Conservation (phyloP, 169 alveolate genomes). For the Plasmodium adleri region DNA sequence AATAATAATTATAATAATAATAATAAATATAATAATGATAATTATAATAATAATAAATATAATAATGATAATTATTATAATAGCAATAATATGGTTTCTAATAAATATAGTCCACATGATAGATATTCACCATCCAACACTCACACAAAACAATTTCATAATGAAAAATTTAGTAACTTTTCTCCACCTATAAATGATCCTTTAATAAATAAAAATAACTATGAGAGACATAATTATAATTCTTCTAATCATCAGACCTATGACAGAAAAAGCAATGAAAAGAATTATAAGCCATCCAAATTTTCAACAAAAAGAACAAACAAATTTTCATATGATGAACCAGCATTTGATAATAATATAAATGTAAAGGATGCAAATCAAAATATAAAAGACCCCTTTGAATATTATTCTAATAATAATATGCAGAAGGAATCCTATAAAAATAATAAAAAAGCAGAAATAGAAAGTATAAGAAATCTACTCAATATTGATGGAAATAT, state of each 20-base stretch:
- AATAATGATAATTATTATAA: neutral
- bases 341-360: neutral
- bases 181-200: constrained; percentile 12
- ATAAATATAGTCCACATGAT: constrained; percentile 1
- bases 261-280: neutral
- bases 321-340: neutral
- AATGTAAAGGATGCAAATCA: constrained; percentile 4
- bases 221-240: neutral
- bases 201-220: constrained; percentile 13
- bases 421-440: neutral
- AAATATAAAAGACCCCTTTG: constrained; percentile 46
- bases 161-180: constrained; percentile 18
- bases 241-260: neutral
- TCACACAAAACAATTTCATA: neutral
- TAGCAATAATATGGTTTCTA: neutral
- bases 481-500: too few species aligned
- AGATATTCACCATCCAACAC: neutral
- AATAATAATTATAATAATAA: neutral
- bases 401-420: constrained; percentile 8
- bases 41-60: neutral
- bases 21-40: neutral
- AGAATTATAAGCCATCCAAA: neutral
- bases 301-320: neutral
- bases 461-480: neutral
- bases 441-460: neutral